Percentiles rank a stretch among this genome's conserved stretches.
Conservation (phyloP, 192 early-diverging fungal genomes). For the Dissophora ornata region DNA sequence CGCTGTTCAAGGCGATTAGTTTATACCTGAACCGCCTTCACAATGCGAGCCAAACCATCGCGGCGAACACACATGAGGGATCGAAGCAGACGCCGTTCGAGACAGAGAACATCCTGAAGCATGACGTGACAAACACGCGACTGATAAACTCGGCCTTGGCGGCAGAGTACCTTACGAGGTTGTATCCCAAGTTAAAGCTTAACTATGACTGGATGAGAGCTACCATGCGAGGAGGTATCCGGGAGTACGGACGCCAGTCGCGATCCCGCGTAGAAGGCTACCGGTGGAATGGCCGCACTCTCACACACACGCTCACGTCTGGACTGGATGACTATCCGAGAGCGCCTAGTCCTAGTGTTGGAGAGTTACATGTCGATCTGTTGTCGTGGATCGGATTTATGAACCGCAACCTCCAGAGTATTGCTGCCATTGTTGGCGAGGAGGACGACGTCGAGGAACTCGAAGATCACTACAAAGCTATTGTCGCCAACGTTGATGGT, state of each 20-base stretch:
- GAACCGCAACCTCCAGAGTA: conserved; percentile 63
- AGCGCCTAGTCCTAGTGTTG: conserved; percentile 72
- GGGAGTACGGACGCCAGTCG: conserved; percentile 59
- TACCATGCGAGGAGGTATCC: conserved; percentile 79
- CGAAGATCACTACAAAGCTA: conserved; percentile 61
- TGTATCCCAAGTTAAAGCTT: conserved; percentile 72
- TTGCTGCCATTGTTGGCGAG: conserved; percentile 68
- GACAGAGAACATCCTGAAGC: conserved; percentile 8
- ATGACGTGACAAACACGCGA: conserved; percentile 50
- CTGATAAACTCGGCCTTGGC: conserved; percentile 58
- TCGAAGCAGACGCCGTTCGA: conserved; percentile 16
- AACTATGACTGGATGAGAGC: conserved; percentile 85
- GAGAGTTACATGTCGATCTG: conserved; percentile 84
- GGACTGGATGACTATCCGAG: conserved; percentile 97
- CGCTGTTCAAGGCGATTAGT: conserved; percentile 77
- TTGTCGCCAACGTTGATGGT: conserved; percentile 68
- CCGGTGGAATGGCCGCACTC: conserved; percentile 90
- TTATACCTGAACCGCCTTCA: conserved; percentile 70
- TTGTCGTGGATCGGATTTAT: conserved; percentile 81
- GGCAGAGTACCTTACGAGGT: conserved; percentile 52
- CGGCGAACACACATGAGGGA: conserved; percentile 2
- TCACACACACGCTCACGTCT: conserved; percentile 86
- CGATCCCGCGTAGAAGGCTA: conserved; percentile 73
- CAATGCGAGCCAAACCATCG: conserved; percentile 12
- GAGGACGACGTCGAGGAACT: conserved; percentile 70